These are phyloP conservation scores for Boletus subcaerulescens DNA, from an alignment of 768 basidiomycete species.

Conservation along the genomic window DNA sequence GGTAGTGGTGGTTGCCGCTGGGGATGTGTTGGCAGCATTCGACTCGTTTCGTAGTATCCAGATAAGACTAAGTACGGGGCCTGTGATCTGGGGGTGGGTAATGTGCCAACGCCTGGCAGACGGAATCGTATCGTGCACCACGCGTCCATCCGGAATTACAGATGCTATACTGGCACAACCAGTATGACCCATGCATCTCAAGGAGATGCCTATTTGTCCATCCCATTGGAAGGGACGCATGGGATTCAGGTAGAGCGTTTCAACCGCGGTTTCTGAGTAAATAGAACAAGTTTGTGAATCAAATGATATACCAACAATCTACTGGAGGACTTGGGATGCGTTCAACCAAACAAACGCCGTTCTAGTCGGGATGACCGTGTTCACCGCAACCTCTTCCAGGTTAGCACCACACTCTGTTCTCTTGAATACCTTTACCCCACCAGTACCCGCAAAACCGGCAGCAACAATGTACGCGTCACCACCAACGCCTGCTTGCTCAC, in stretches of 20 bases:
- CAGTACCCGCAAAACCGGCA: conserved; percentile 49
- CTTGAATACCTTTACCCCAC: conserved; percentile 55
- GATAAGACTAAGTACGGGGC: too few relatives aligned
- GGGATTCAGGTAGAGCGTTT: conserved; percentile 49
- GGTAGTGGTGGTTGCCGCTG: too few relatives aligned
- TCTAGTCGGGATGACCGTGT: conserved; percentile 49
- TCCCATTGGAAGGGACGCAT: conserved; percentile 70
- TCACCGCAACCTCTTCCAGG: conserved; percentile 50
- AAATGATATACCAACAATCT: not conserved
- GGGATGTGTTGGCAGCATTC: too few relatives aligned
- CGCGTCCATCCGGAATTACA: too few relatives aligned
- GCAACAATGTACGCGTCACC: conserved; percentile 56
- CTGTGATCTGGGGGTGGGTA: too few relatives aligned
- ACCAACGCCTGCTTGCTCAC: conserved; percentile 37
- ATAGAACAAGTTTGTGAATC: too few relatives aligned
- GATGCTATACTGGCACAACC: conserved; percentile 39
- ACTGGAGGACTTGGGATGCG: not conserved
- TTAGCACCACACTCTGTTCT: conserved; percentile 53
- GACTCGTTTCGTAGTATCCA: too few relatives aligned
- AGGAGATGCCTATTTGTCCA: conserved; percentile 40
- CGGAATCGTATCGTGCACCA: too few relatives aligned
- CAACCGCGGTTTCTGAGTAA: not conserved
- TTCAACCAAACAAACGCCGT: conserved; percentile 48
- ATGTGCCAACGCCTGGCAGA: too few relatives aligned
- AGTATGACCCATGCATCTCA: conserved; percentile 24